Evolutionary conservation across 306 rosid species (phyloP), one percentile per base, ranked within the genome.

Genomic region (Pterocarpus santalinus): DNA sequence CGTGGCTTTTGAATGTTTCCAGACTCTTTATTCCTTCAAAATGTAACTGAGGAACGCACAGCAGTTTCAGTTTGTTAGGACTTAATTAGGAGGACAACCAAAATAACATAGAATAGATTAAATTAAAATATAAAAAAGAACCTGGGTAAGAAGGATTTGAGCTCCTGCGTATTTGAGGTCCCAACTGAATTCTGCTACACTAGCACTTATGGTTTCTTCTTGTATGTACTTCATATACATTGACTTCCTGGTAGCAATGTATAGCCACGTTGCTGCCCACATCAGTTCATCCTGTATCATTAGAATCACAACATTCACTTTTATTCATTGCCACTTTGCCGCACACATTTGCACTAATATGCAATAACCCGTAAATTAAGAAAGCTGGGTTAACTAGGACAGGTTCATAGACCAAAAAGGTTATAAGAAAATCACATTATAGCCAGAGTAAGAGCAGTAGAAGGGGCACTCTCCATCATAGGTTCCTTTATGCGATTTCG

Each of bases 181-280:
- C 99, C 99, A 95, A 68, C 98, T 95, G 62, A 95, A 95, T 78
- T 93, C 99, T 5, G 88, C 53, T 2, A 95, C 99, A 34, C 7
- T 16, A 2, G 90, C 98, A 77, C 90, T 89, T 9, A 91, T 90
- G 65, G 90, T 4, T 39, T 95, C 96, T 73, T 93, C 96, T 73
- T 74, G 22, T 33, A 95, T 53, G 58, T 80, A 95, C 73, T 86
- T 72, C 62, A 93, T 8, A 52, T 91, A 93, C 55, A 72, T 1
- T 0, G 89, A 10, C 66, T 65, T 90, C 78, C 7, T 79, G 1
- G 98, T 90, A 32, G 98, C 97, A 8, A 56, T 7, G 82, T 87
- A 93, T 71, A 95, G 69, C 99, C 99, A 95, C 28, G 98, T 65
- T 60, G 98, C 93, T 69, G 98, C 99, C 99, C 99, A 95, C 86